Base-by-base conservation (phyloP, 768 basidiomycete species). In the Wakefieldia striispora region DNA sequence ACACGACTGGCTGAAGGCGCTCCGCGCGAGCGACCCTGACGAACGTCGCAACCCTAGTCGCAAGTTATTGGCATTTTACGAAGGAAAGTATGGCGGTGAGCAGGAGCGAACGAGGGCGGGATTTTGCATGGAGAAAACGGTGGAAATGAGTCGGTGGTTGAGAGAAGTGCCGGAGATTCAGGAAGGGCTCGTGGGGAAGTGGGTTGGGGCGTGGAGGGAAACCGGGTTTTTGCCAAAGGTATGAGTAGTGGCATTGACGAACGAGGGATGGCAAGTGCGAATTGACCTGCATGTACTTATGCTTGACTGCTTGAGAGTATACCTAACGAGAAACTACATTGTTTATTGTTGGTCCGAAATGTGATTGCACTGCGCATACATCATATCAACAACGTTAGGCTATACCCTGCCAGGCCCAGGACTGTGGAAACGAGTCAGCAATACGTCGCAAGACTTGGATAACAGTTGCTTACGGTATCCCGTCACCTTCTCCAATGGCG, bases 401-500 rank as follows among this genome's bases (percentile, higher is more conserved):
- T 54, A 46, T 68, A 73, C 24, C 66, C 71, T 9, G 50, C 68
- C 29, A 73, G 43, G 12, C 75, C 76, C 16, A 75, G 53, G 19
- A 72, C 75, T 77, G 40, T 10, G 34, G 49, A 43, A 34, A 35
- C 11, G 37, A 14, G 12, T 51, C 14, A 62, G 51, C 13, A 40
- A 39, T n/a, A 16, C 27, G 10, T n/a, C 16, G 19, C 11, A 26
- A 20, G 0, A n/a, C 11, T 2, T 6, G 24, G 13, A 6, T 7
- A n/a, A 24, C 8, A 23, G 12, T 26, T 4, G 82, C 90, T 63
- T 62, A 95, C 93, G 35, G 51, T 86, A 88, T 12, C 95, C 95
- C 3, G 86, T 83, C 29, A 91, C 52, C 71, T 98, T 97, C 72
- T 97, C 95, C 12, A 76, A 68, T 0, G 91, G 91, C 4, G 86